A percentile compares a stretch with the other conserved stretches of the same genome.
Conservation (phyloP, 2,329 filamentous ascomycete species). For the Alternaria metachromatica region DNA sequence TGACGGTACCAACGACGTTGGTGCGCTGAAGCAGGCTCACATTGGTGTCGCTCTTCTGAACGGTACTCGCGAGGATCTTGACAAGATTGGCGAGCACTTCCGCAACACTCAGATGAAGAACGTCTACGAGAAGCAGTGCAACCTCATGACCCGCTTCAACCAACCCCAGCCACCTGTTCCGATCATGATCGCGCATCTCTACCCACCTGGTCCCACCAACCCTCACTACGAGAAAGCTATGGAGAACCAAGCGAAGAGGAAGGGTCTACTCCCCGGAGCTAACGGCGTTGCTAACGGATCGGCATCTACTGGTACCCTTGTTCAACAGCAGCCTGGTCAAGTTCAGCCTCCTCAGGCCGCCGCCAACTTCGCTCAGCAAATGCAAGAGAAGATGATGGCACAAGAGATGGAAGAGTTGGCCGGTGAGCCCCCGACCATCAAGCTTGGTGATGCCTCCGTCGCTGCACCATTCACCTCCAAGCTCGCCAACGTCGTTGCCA, state of each 20-base stretch:
- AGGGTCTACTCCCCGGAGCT: constrained; percentile 68
- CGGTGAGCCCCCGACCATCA: constrained; percentile 91
- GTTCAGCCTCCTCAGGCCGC: constrained; percentile 65
- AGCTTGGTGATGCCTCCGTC: constrained; percentile 95
- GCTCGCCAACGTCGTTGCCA: constrained; percentile 92
- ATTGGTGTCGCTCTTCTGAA: constrained; percentile 96
- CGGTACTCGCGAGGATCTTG: constrained; percentile 88
- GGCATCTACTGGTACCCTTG: constrained; percentile 26
- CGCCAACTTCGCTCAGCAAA: constrained; percentile 74
- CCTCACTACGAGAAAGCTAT: constrained; percentile 95
- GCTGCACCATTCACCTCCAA: constrained; percentile 98
- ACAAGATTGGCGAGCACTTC: constrained; percentile 89
- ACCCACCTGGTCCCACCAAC: constrained; percentile 87
- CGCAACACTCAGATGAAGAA: constrained; percentile 98
- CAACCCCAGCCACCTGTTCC: constrained; percentile 92
- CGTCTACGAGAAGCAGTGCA: constrained; percentile 93
- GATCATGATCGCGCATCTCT: constrained; percentile 89
- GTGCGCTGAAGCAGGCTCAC: constrained; percentile 96
- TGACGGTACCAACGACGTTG: constrained; percentile 97
- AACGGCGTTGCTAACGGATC: constrained; percentile 42
- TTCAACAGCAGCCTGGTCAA: constrained; percentile 58
- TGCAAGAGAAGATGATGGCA: constrained; percentile 83
- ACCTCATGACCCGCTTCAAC: constrained; percentile 93
- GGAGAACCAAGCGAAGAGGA: constrained; percentile 81
- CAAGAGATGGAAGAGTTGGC: constrained; percentile 75